These are phyloP conservation scores for Metschnikowia hibisci DNA, from an alignment of 805 yeast genomes.

Conservation along the genomic window DNA sequence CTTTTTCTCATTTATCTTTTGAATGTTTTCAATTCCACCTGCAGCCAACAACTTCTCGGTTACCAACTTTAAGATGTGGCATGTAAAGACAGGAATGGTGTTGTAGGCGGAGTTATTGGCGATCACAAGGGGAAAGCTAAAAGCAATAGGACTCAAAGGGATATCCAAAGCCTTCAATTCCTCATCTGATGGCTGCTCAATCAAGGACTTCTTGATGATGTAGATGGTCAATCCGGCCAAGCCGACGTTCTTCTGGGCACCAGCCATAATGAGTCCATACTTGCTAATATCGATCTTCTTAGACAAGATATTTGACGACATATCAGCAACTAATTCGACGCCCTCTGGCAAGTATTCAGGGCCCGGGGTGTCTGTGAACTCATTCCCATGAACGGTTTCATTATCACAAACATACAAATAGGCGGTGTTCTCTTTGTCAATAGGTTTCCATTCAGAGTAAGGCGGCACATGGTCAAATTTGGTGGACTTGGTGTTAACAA, in stretches of 20 bases:
- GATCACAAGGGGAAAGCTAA: conserved; percentile 82
- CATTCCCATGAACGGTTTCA: conserved; percentile 96
- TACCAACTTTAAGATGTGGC: conserved; percentile 80
- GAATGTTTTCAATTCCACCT: conserved; percentile 74
- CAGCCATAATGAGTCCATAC: conserved; percentile 90
- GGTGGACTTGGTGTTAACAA: conserved; percentile 58
- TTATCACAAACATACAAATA: conserved; percentile 91
- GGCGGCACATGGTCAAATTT: conserved; percentile 66
- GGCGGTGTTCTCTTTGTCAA: conserved; percentile 60
- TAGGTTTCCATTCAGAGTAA: conserved; percentile 59
- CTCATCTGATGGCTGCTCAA: conserved; percentile 63
- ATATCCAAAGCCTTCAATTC: conserved; percentile 55
- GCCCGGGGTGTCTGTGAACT: conserved; percentile 55
- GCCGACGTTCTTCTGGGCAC: conserved; percentile 98
- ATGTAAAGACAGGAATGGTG: conserved; percentile 90
- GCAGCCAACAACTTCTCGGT: conserved; percentile 53
- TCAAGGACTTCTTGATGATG: conserved; percentile 76
- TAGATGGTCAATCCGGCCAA: conserved; percentile 92
- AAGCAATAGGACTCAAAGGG: conserved; percentile 87
- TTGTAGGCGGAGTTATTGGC: conserved; percentile 90
- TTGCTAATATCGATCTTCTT: conserved; percentile 75
- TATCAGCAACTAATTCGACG: conserved; percentile 85
- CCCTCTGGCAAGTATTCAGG: conserved; percentile 54
- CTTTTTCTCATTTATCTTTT: conserved; percentile 54
- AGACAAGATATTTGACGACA: conserved; percentile 90